Conservation (phyloP, 1,284 basidiomycete species). For the Filobasidium uniguttulatum region DNA sequence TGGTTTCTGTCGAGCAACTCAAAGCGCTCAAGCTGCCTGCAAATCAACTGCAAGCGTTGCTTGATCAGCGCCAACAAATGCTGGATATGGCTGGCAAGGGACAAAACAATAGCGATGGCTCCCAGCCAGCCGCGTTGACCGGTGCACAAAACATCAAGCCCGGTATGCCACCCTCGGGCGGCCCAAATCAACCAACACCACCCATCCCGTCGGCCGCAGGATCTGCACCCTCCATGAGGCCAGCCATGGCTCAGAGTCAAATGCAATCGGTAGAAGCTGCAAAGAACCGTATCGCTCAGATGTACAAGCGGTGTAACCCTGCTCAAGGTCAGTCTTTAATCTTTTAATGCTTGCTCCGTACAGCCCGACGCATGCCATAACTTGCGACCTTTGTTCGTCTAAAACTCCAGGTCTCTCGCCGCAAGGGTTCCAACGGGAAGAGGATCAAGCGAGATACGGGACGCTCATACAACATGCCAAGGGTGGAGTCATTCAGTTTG, state of each 20-base stretch:
- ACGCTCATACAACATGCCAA: not conserved
- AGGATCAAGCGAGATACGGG: not conserved
- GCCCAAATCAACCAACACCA: no score
- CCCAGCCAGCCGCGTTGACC: no score
- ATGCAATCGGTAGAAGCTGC: not conserved
- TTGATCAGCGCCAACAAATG: not conserved
- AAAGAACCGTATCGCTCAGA: not conserved
- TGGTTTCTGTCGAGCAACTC: constrained; percentile 6
- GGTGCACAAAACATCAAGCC: no score
- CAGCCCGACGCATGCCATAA: no score
- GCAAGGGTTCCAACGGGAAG: not conserved
- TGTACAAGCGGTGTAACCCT: not conserved
- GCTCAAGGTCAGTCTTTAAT: not conserved
- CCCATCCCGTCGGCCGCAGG: no score
- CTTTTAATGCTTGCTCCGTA: no score
- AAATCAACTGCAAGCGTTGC: not conserved
- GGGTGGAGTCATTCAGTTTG: not conserved
- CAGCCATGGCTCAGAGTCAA: no score
- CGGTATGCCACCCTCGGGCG: no score
- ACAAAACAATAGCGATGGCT: no score
- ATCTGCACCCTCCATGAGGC: no score
- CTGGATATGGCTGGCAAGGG: not conserved
- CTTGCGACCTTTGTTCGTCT: no score
- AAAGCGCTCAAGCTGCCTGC: not conserved
- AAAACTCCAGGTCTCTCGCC: no score